Base-by-base conservation (phyloP, 2,329 filamentous ascomycete genomes). In the Pyrenochaeta sp. region DNA sequence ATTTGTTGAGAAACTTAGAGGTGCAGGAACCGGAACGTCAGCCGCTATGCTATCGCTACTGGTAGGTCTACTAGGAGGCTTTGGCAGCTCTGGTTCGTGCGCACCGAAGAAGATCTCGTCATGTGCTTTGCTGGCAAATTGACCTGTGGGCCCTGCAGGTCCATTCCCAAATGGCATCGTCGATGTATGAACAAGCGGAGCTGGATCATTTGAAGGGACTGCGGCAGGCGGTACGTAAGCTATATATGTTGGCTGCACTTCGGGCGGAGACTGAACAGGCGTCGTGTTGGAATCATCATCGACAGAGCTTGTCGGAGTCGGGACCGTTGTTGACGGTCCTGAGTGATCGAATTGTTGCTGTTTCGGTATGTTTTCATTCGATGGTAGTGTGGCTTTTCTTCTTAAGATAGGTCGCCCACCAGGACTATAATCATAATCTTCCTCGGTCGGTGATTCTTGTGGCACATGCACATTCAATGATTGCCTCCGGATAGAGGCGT, bases 351-450 rank as follows among this genome's bases (percentile, higher is more conserved):
- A 60, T 15, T 61, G 58, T 27, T 66, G 58, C 35, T 58, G 57
- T 9, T 46, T 42, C 6, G 56, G 54, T 7, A 49, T 35, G 33
- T 45, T 58, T 14, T 54, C 63, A 12, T 48, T 52, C 10, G 52
- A 58, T 40, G 54, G 59, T 11, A 65, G 20, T 15, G 53, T 64
- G 9, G 61, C 48, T 21, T 64, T 63, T 3, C 56, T 61, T 32
- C 58, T 66, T 20, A 81, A 55, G 10, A 81, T 76, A 9, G 83
- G 83, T 29, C 83, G 74, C 7, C 83, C 83, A 18, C 83, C 83
- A 17, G 83, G 81, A 55, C 82, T 85, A 54, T 84, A 85, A 33
- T 76, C 71, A 29, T 56, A 63, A 7, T 69, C 65, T 30, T 72
- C 69, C 4, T 67, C 53, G 2, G 51, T 33, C 10, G 47, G 30